A percentile compares a stretch with the other conserved stretches of the same genome.
These are phyloP conservation scores for Russula foetens DNA, from an alignment of 768 basidiomycete species.

Conservation along the genomic window DNA sequence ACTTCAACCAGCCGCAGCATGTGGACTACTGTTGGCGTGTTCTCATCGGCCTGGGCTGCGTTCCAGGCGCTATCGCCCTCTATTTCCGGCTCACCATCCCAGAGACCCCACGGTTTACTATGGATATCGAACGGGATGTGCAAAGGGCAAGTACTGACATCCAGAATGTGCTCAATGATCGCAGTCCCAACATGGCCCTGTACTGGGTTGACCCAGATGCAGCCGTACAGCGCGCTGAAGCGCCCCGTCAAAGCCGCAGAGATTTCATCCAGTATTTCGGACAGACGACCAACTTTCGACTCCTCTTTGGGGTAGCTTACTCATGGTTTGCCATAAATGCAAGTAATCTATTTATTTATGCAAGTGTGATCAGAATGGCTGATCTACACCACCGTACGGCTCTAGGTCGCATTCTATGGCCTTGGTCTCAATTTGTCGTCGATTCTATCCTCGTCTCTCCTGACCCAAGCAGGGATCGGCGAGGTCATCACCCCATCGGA, in stretches of 20 bases:
- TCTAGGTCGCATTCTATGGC: constrained; percentile 79
- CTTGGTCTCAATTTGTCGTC: constrained; percentile 75
- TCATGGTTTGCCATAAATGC: constrained; percentile 90
- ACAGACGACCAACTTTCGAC: constrained; percentile 67
- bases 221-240: constrained; percentile 49
- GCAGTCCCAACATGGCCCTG: constrained; percentile 24
- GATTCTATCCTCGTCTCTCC: constrained; percentile 49
- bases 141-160: constrained; percentile 68
- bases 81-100: constrained; percentile 93
- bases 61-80: constrained; percentile 73
- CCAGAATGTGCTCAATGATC: constrained; percentile 47
- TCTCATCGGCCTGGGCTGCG: constrained; percentile 79
- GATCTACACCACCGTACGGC: neutral
- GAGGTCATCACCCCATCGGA: constrained; percentile 27
- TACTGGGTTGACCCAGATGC: constrained; percentile 47
- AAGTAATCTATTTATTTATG: constrained; percentile 27
- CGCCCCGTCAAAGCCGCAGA: constrained; percentile 52
- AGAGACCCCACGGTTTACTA: constrained; percentile 84
- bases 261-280: constrained; percentile 67
- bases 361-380: neutral
- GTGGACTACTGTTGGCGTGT: constrained; percentile 82
- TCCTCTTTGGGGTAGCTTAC: constrained; percentile 68
- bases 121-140: constrained; percentile 85
- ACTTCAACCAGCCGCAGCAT: constrained; percentile 32
- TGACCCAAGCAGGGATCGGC: constrained; percentile 49